Conservation (phyloP, 495 filamentous ascomycete genomes). For the Gamarada debralockiae region DNA sequence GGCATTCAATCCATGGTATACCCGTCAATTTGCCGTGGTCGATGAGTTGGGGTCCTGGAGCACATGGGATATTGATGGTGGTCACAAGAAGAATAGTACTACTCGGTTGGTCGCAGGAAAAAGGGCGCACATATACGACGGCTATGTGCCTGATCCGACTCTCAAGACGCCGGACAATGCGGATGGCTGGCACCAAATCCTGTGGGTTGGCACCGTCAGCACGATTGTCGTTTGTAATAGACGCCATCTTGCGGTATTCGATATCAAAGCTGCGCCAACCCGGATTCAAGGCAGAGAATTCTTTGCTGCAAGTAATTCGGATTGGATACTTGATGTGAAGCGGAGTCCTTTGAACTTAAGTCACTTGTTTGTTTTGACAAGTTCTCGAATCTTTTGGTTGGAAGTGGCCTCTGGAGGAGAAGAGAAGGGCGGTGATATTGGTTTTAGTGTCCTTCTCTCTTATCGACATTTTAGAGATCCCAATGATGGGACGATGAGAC, state of each 20-base stretch:
- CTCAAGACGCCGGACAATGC: conserved; percentile 10
- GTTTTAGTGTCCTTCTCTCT: conserved; percentile 24
- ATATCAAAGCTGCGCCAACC: conserved; percentile 11
- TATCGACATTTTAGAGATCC: conserved; percentile 43
- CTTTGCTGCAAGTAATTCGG: conserved; percentile 4
- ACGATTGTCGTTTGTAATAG: conserved; percentile 45
- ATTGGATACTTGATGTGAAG: conserved; percentile 52
- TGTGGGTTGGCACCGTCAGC: conserved; percentile 44
- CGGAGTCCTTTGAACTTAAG: conserved; percentile 40
- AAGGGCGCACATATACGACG: conserved; percentile 20
- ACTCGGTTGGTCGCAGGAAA: conserved; percentile 4
- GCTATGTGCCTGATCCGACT: conserved; percentile 15
- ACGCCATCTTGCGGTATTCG: conserved; percentile 31
- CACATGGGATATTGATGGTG: conserved; percentile 59
- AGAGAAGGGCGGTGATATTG: neutral
- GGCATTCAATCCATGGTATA: conserved; percentile 72
- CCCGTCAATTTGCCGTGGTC: conserved; percentile 60
- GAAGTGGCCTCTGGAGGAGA: conserved; percentile 22
- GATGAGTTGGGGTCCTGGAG: conserved; percentile 73
- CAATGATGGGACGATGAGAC: conserved; percentile 30
- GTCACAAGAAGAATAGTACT: neutral
- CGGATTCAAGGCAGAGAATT: conserved; percentile 37
- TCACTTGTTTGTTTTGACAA: conserved; percentile 56
- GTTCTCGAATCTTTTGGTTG: conserved; percentile 34
- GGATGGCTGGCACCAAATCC: conserved; percentile 49